phyloP scores from a whole-genome alignment of 371 early-diverging fungal species.

The Mucor indicus region DNA sequence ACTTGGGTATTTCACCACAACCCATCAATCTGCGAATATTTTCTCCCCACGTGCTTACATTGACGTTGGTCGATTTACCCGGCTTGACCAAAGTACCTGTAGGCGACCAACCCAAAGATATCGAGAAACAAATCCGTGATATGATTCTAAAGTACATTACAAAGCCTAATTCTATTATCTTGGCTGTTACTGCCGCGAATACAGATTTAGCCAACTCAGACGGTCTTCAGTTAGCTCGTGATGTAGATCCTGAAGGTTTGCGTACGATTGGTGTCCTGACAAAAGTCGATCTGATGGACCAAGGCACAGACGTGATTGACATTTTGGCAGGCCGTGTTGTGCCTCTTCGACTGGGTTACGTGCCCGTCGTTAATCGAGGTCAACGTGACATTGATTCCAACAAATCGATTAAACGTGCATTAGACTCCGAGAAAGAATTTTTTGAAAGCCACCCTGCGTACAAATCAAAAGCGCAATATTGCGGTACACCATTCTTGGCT shows the following conservation, averaged over 20 bases:
- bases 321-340: constrained; percentile 97
- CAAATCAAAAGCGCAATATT: constrained; percentile 93
- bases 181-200: constrained; percentile 97
- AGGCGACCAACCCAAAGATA: constrained; percentile 98
- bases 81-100: constrained; percentile 98
- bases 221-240: constrained; percentile 93
- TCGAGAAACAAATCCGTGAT: constrained; percentile 95
- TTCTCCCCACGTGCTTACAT: constrained; percentile 93
- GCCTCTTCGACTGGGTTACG: constrained; percentile 91
- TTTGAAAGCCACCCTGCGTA: constrained; percentile 96
- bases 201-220: constrained; percentile 99
- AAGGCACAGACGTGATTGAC: constrained; percentile 98
- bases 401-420: constrained; percentile 82
- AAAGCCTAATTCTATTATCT: constrained; percentile 94
- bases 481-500: constrained; percentile 98
- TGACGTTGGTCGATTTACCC: constrained; percentile 98
- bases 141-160: constrained; percentile 95
- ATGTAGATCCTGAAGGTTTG: constrained; percentile 97
- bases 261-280: constrained; percentile 99
- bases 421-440: constrained; percentile 87
- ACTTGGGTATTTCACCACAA: constrained; percentile 82
- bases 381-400: constrained; percentile 94
- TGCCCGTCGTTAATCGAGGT: constrained; percentile 96
- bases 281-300: constrained; percentile 99
- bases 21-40: constrained; percentile 96